Evolutionary conservation across 345 rosid genomes (phyloP), one percentile per base, ranked within the genome.

Genomic region (Gossypium arboreum): DNA sequence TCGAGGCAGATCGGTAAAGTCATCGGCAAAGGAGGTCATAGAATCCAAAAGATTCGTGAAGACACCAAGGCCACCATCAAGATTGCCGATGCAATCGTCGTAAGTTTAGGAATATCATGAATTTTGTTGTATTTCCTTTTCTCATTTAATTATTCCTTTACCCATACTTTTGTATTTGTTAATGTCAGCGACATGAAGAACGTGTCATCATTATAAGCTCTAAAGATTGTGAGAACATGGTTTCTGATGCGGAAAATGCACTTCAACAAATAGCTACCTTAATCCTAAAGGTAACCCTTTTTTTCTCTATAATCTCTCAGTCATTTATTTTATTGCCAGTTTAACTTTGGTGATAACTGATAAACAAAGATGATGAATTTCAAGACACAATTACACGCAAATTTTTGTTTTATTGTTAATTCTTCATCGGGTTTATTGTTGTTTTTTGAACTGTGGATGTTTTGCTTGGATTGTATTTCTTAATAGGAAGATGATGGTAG

Each of bases 191-290:
- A 76, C 89, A 90, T 34, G 92, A 90, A 83, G 94, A 90, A 72
- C 89, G 94, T 3, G 94, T 88, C n/a, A 88, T 90, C 12, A 90
- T 90, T 58, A 84, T 87, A 71, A 89, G 91, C 73, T 89, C 91
- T 17, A 88, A 85, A 73, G 91, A 85, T 22, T 80, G 67, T 39
- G 91, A 85, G 3, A 44, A 63, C 18, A 27, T 48, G 54, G 73
- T 79, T 58, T 71, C 94, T 50, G 88, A 84, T 58, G 90, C 90
- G 4, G 90, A 90, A 82, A 85, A 83, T 68, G 92, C 92, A 2
- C 89, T 90, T 16, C 86, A 84, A 75, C 78, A 83, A 70, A 90
- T 90, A 44, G 87, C 90, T 10, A 50, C 75, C 27, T 78, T 86
- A 79, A 90, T 90, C 74, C 82, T 88, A 39, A 82, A 72, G 85